These are phyloP conservation scores for Fusarium dlaminii DNA, from an alignment of 2,329 filamentous ascomycete genomes.

Conservation along the genomic window DNA sequence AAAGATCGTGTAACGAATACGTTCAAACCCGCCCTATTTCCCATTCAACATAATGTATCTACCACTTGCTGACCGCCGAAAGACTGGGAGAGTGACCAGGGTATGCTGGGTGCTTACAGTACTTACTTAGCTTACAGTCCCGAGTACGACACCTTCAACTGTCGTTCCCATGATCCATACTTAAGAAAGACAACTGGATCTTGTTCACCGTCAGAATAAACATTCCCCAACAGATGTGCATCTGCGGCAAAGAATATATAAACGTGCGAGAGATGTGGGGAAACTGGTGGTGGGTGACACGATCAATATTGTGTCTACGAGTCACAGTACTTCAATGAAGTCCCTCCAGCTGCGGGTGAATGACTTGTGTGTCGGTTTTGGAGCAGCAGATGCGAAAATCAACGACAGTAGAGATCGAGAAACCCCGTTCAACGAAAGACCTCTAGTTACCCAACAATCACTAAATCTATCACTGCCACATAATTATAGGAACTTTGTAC, in stretches of 20 bases:
- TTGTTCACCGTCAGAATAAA: not conserved
- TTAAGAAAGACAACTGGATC: not conserved
- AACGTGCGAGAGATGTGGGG: not conserved
- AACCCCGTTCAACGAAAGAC: not conserved
- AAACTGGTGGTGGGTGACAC: conserved; percentile 5
- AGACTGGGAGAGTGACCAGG: not conserved
- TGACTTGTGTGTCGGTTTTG: not conserved
- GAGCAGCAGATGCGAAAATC: not conserved
- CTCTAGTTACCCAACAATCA: not conserved
- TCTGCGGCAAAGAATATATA: not conserved
- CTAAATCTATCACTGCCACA: not conserved
- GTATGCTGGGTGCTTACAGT: not conserved
- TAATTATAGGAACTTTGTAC: not conserved
- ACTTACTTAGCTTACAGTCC: not conserved
- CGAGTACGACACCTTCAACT: conserved; percentile 6
- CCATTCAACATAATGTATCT: not conserved
- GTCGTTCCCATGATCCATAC: not conserved
- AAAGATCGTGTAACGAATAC: not conserved
- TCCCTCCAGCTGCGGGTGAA: not conserved
- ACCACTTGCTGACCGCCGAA: not conserved
- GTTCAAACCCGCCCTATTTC: not conserved
- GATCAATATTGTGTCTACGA: conserved; percentile 15
- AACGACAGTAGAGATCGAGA: not conserved
- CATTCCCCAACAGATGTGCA: not conserved
- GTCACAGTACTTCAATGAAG: conserved; percentile 3